Percentiles rank a stretch among this genome's conserved stretches.
Evolutionary conservation across 2,329 filamentous ascomycete genomes (phyloP).

Genomic region (Purpureocillium takamizusanense): DNA sequence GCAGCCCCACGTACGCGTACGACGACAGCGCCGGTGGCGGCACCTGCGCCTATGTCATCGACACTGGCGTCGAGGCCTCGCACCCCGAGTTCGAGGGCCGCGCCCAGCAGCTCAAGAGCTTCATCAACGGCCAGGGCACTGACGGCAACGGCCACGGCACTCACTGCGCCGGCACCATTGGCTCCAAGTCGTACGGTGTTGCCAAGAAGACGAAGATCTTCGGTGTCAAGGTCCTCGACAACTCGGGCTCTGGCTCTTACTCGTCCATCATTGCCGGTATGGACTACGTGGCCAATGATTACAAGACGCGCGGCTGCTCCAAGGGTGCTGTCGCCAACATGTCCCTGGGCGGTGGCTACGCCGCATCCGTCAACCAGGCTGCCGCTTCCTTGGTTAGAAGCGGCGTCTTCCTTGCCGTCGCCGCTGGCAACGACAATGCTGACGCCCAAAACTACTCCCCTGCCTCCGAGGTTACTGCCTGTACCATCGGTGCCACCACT

Average conservation of each 20-base stretch:
- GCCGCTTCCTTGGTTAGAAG: conserved; percentile 23
- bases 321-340: conserved; percentile 29
- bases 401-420: conserved; percentile 29
- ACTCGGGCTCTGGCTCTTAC: background rate
- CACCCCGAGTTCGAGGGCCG: conserved; percentile 21
- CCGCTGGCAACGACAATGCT: conserved; percentile 29
- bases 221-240: conserved; percentile 2
- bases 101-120: conserved; percentile 11
- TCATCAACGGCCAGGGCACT: conserved; percentile 1
- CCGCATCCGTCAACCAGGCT: conserved; percentile 24
- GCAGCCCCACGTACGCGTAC: conserved; percentile 19
- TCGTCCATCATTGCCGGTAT: conserved; percentile 2
- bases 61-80: conserved; percentile 1
- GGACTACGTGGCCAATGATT: conserved; percentile 10
- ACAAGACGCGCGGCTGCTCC: conserved; percentile 9
- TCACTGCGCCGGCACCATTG: conserved; percentile 13
- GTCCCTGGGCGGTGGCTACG: conserved; percentile 25
- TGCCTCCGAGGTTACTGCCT: conserved; percentile 28
- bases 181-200: conserved; percentile 11
- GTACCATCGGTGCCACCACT: conserved; percentile 36
- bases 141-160: conserved; percentile 26
- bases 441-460: conserved; percentile 32
- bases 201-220: conserved; percentile 3
- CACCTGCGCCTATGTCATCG: conserved; percentile 3
- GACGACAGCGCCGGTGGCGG: conserved; percentile 16